These are phyloP conservation scores for Cladosporium cucumerinum DNA, from an alignment of 2,329 filamentous ascomycete genomes.

Conservation along the genomic window DNA sequence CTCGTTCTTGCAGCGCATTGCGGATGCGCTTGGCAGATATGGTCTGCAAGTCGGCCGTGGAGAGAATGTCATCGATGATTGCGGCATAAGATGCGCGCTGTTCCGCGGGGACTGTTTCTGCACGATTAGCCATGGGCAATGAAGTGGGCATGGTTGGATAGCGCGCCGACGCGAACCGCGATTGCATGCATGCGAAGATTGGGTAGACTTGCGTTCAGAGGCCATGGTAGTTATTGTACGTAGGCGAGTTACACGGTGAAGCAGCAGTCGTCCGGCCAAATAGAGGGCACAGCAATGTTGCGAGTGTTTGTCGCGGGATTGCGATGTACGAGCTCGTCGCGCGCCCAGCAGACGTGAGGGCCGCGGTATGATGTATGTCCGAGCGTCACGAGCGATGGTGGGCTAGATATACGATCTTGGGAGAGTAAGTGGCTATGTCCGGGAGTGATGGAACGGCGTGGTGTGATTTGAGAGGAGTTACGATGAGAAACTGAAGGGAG, in stretches of 20 bases:
- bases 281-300: neutral
- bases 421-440: neutral
- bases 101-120: conserved; percentile 27
- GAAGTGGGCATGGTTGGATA: neutral
- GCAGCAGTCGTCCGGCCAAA: neutral
- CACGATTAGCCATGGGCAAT: neutral
- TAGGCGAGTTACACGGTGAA: neutral
- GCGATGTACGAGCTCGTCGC: conserved; percentile 2
- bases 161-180: neutral
- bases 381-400: conserved; percentile 3
- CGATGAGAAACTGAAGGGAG: neutral
- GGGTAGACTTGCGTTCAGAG: conserved; percentile 6
- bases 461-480: too few relatives aligned
- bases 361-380: conserved; percentile 16
- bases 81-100: conserved; percentile 42
- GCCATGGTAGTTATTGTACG: conserved; percentile 3
- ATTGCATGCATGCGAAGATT: neutral
- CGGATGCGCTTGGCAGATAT: conserved; percentile 65
- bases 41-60: conserved; percentile 58
- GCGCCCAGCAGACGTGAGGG: neutral
- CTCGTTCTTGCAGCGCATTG: conserved; percentile 58
- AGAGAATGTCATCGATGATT: conserved; percentile 63
- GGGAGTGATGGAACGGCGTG: neutral
- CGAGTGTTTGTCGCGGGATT: neutral
- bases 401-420: neutral